Conservation (phyloP, 106 monocot genomes). For the Allium sativum region DNA sequence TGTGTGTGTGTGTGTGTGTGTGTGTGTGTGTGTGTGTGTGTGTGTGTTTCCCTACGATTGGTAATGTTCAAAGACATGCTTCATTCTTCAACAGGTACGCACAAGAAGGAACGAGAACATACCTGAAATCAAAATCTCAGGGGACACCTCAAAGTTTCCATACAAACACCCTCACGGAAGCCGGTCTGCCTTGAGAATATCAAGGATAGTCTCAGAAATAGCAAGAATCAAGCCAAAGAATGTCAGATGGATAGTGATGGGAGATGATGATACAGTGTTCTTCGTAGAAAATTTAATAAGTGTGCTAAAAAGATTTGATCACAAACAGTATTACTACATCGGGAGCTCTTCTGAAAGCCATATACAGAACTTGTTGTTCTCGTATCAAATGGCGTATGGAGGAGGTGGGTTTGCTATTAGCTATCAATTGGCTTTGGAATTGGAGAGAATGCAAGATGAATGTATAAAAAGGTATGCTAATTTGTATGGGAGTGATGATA, state of each 20-base stretch:
- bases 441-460: constrained; percentile 28
- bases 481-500: constrained; percentile 51
- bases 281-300: constrained; percentile 31
- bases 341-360: constrained; percentile 46
- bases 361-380: constrained; percentile 40
- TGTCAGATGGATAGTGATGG: constrained; percentile 81
- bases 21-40: no score
- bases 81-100: background rate
- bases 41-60: no score
- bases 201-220: constrained; percentile 77
- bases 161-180: constrained; percentile 61
- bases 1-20: no score
- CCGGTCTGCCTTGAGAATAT: constrained; percentile 80
- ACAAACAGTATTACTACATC: constrained; percentile 37
- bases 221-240: constrained; percentile 24
- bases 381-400: constrained; percentile 53
- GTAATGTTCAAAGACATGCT: no score
- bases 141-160: constrained; percentile 49
- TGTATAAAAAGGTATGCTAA: constrained; percentile 34
- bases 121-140: constrained; percentile 46
- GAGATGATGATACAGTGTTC: constrained; percentile 84
- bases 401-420: constrained; percentile 58
- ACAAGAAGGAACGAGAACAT: constrained; percentile 10
- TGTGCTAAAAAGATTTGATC: constrained; percentile 29
- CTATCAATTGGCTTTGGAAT: constrained; percentile 22